Percentiles rank a stretch among this genome's conserved stretches.
Evolutionary conservation across 495 filamentous ascomycete species (phyloP).

Genomic region (Penicillium egyptiacum): DNA sequence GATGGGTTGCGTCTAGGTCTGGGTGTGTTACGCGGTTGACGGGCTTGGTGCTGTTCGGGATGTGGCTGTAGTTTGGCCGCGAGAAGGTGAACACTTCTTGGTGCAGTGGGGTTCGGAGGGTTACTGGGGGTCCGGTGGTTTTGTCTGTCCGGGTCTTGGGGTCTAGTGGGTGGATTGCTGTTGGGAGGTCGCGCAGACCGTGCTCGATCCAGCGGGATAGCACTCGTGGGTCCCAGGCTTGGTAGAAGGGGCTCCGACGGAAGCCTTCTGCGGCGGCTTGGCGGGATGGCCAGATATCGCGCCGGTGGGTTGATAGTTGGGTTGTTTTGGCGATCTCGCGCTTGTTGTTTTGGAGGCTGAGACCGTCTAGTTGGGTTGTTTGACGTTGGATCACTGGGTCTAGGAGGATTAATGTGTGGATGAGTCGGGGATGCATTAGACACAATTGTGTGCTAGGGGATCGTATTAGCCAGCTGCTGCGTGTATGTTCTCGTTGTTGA

Average conservation of each 20-base stretch:
- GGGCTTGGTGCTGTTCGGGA: conserved; percentile 33
- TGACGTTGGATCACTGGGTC: conserved; percentile 74
- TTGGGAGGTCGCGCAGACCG: conserved; percentile 65
- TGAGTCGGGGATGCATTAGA: conserved; percentile 78
- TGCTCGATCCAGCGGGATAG: conserved; percentile 63
- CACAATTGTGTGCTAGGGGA: conserved; percentile 51
- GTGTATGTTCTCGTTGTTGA: not conserved
- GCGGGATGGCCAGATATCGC: conserved; percentile 69
- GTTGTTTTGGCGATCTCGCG: conserved; percentile 42
- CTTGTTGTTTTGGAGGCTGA: conserved; percentile 25
- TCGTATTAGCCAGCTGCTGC: conserved; percentile 7
- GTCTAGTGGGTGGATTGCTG: conserved; percentile 52
- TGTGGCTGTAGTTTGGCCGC: conserved; percentile 51
- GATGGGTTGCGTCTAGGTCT: conserved; percentile 42
- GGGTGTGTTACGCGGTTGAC: conserved; percentile 48
- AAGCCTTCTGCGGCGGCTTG: conserved; percentile 61
- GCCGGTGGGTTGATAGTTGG: conserved; percentile 59
- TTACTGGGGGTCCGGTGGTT: conserved; percentile 48
- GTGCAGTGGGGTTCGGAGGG: conserved; percentile 58
- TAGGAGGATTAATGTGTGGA: conserved; percentile 72
- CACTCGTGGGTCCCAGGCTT: conserved; percentile 72
- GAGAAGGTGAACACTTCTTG: conserved; percentile 64
- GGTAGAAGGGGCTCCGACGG: conserved; percentile 63
- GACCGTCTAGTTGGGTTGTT: conserved; percentile 40
- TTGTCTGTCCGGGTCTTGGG: conserved; percentile 17